Evolutionary conservation across 768 basidiomycete genomes (phyloP).

Genomic region (Tremella fuciformis): DNA sequence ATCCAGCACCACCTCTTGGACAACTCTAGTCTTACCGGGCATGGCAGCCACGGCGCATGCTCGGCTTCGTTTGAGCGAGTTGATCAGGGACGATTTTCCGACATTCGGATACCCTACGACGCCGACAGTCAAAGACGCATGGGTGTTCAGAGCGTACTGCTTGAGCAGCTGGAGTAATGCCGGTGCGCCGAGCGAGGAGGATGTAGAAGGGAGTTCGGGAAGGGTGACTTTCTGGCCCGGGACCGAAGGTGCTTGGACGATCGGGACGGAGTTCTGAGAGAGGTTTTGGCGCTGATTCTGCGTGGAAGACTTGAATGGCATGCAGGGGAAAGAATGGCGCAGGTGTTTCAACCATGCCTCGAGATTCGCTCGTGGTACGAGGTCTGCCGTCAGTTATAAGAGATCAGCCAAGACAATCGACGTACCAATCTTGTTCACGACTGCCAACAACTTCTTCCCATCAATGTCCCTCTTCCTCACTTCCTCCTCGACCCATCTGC

Average conservation of each 20-base stretch:
- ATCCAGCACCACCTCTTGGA: constrained; percentile 88
- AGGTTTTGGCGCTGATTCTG: constrained; percentile 77
- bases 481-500: constrained; percentile 89
- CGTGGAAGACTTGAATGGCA: constrained; percentile 82
- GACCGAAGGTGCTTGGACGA: constrained; percentile 27
- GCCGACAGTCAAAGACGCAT: constrained; percentile 52
- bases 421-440: constrained; percentile 92
- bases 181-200: constrained; percentile 54
- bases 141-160: constrained; percentile 50
- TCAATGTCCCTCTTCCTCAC: constrained; percentile 78
- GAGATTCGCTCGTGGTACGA: constrained; percentile 82
- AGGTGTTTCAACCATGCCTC: constrained; percentile 86
- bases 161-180: constrained; percentile 74
- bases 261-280: constrained; percentile 55
- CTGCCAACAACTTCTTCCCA: constrained; percentile 87
- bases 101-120: constrained; percentile 54
- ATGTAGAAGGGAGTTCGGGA: constrained; percentile 41
- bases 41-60: constrained; percentile 86
- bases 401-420: neutral
- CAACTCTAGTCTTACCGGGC: constrained; percentile 86
- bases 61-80: constrained; percentile 51
- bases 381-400: constrained; percentile 58
- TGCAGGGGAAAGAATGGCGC: constrained; percentile 85
- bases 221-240: constrained; percentile 38
- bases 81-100: constrained; percentile 53